Base-by-base conservation (phyloP, 2,329 filamentous ascomycete species). In the Dryadomyces quercivorus region DNA sequence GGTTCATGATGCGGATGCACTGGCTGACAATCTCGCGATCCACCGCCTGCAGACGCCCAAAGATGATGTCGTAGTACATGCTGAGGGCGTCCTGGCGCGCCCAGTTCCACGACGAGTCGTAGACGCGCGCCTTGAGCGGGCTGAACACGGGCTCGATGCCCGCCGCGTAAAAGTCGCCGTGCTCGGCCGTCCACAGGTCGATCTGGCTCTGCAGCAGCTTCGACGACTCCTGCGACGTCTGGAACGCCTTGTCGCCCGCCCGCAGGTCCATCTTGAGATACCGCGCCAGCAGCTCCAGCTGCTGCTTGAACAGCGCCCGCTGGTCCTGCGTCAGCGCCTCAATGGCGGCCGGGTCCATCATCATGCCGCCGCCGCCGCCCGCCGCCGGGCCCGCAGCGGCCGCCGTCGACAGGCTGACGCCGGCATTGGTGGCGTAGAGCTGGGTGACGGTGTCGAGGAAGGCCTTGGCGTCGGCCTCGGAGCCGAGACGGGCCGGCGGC, bases 41-140 rank as follows among this genome's bases (percentile, higher is more conserved):
- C 44, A 98, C 87, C 51, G 85, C 88, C 74, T 93, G 83, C 53
- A 98, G 82, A 58, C 93, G 84, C 56, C 93, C 93, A 64, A 98
- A 98, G 66, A 98, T 96, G 66, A 98, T 94, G 66, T 98, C 93
- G 72, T 90, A 98, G 76, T 93, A 98, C 92, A 98, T 98, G 74
- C 80, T 93, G 53, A 98, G 81, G 31, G 92, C 93, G 69, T 98
- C 93, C 68, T 98, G 93, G 52, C 93, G 86, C 58, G 90, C 93
- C 93, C 93, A 98, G 70, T 98, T 98, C 93, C 93, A 98, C 0
- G 90, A 94, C 0, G 93, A 97, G 69, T 98, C 93, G 72, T 98
- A 98, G 10, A 93, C 84, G 66, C 93, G 86, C 36, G 93, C 93
- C 71, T 98, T 98, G 59, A 97, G 81, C 5, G 88, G 76, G 65